These are phyloP conservation scores for Mrakia blollopis DNA, from an alignment of 768 basidiomycete genomes.

Conservation along the genomic window DNA sequence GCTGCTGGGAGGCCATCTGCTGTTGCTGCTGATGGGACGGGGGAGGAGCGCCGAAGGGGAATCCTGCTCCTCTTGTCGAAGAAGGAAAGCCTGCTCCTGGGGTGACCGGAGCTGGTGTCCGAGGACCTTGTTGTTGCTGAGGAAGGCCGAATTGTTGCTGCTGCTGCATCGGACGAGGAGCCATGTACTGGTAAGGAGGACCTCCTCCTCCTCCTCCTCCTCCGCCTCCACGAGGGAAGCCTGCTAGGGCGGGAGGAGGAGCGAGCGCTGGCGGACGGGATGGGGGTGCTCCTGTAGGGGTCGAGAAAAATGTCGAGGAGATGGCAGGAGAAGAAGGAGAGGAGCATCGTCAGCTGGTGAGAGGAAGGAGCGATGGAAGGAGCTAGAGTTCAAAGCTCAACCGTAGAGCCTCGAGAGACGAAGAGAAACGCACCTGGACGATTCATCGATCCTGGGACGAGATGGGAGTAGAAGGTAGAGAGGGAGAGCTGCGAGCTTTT, in stretches of 20 bases:
- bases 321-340: neutral
- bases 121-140: conserved; percentile 21
- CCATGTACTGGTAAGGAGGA: conserved; percentile 28
- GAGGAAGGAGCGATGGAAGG: conserved; percentile 3
- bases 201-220: conserved; percentile 19
- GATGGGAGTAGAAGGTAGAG: neutral
- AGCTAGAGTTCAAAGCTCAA: neutral
- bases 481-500: neutral
- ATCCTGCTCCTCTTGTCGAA: neutral
- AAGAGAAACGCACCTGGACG: neutral
- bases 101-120: conserved; percentile 24
- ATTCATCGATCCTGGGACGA: neutral
- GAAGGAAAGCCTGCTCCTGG: conserved; percentile 10
- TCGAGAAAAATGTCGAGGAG: neutral
- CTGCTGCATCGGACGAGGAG: conserved; percentile 25
- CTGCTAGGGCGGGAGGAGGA: conserved; percentile 21
- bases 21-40: conserved; percentile 20
- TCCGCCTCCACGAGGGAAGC: neutral
- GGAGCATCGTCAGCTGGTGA: neutral
- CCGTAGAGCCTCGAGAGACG: no score
- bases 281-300: conserved; percentile 6
- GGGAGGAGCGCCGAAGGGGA: conserved; percentile 21
- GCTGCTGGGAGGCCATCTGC: conserved; percentile 2
- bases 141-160: conserved; percentile 17
- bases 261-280: conserved; percentile 27